These are phyloP conservation scores for Adansonia digitata DNA, from an alignment of 345 rosid species.

Conservation along the genomic window DNA sequence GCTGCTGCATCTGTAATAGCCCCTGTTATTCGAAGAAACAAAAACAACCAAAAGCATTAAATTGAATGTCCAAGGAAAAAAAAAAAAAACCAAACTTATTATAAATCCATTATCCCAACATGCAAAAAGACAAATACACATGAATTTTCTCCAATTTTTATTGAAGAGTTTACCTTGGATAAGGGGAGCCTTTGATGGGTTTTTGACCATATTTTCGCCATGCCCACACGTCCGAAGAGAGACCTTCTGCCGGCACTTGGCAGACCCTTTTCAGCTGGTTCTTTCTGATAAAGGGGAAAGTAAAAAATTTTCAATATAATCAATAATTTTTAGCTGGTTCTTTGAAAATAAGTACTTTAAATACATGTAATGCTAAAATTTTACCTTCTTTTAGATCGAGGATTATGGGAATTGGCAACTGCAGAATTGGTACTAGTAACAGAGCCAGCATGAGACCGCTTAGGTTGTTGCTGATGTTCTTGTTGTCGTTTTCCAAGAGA, in stretches of 20 bases:
- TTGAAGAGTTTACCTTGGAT: conserved; percentile 54
- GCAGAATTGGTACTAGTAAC: conserved; percentile 25
- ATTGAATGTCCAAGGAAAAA: conserved; percentile 6
- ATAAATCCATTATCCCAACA: background rate
- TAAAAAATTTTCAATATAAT: background rate
- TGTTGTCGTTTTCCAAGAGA: conserved; percentile 25
- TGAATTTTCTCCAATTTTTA: background rate
- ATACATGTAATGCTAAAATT: background rate
- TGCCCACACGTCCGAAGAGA: conserved; percentile 93
- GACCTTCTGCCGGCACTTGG: conserved; percentile 83
- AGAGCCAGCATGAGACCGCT: conserved; percentile 24
- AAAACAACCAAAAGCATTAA: conserved; percentile 3
- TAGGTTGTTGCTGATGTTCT: conserved; percentile 21
- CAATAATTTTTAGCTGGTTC: background rate
- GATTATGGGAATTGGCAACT: conserved; percentile 39
- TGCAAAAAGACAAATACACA: background rate
- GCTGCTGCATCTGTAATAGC: conserved; percentile 93
- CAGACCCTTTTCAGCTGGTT: conserved; percentile 79
- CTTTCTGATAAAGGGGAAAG: conserved; percentile 46
- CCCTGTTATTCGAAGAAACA: conserved; percentile 43
- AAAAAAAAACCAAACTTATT: background rate
- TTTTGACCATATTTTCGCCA: conserved; percentile 99
- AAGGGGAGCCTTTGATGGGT: conserved; percentile 98
- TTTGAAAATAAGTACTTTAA: background rate
- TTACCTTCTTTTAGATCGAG: conserved; percentile 90